Conservation (phyloP, 768 basidiomycete genomes). For the Leccinum arenicola region DNA sequence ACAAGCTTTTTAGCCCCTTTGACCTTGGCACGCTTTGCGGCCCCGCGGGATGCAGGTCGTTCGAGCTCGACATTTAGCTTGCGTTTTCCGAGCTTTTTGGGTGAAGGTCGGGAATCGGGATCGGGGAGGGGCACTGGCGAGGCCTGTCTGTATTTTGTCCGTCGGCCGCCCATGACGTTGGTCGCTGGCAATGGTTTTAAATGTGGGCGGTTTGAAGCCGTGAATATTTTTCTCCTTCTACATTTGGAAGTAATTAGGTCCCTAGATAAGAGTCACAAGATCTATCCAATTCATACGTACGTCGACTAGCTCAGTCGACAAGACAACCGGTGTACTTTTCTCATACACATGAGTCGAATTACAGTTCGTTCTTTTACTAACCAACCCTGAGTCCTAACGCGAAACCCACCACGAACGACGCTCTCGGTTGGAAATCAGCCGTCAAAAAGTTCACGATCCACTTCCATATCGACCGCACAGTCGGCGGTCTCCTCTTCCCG, state of each 20-base stretch:
- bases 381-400: slow-evolving; percentile 80
- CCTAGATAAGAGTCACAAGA: not conserved
- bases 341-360: not conserved
- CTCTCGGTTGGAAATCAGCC: slow-evolving; percentile 89
- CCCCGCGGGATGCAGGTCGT: slow-evolving; percentile 28
- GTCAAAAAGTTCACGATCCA: slow-evolving; percentile 80
- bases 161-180: slow-evolving; percentile 74
- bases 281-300: not conserved
- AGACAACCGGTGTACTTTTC: not conserved
- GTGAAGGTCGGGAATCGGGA: slow-evolving; percentile 32
- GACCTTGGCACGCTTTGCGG: slow-evolving; percentile 33
- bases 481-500: slow-evolving; percentile 59
- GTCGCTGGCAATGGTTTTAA: not conserved
- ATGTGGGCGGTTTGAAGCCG: not conserved
- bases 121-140: slow-evolving; percentile 59
- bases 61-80: slow-evolving; percentile 48
- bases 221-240: slow-evolving; percentile 23
- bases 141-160: slow-evolving; percentile 81
- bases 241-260: slow-evolving; percentile 15
- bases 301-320: not conserved
- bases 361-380: slow-evolving; percentile 35
- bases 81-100: slow-evolving; percentile 70
- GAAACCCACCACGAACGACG: slow-evolving; percentile 84
- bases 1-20: slow-evolving; percentile 27
- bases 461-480: slow-evolving; percentile 58